These are phyloP conservation scores for Eutrema salsugineum DNA, from an alignment of 441 rosid genomes.

Conservation along the genomic window DNA sequence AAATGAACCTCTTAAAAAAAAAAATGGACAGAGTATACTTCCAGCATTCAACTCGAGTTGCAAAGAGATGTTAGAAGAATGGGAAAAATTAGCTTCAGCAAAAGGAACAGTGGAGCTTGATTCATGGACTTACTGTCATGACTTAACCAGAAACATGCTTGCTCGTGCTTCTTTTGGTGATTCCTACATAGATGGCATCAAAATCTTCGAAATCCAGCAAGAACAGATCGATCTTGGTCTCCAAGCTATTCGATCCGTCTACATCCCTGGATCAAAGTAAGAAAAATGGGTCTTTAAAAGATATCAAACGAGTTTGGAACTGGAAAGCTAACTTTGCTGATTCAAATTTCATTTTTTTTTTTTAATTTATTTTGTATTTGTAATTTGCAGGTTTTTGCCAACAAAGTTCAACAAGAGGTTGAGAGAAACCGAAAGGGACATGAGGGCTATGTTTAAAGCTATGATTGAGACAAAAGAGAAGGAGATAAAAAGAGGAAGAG, in stretches of 20 bases:
- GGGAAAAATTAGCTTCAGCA: slow-evolving; percentile 20
- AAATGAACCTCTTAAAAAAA: no score
- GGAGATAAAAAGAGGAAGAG: slow-evolving; percentile 30
- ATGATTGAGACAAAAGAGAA: slow-evolving; percentile 34
- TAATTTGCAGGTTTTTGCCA: slow-evolving; percentile 30
- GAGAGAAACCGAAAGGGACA: slow-evolving; percentile 33
- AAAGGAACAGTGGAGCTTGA: slow-evolving; percentile 34
- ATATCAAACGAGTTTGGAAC: not conserved
- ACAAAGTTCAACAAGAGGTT: slow-evolving; percentile 38
- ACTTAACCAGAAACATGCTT: slow-evolving; percentile 28
- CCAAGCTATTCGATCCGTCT: slow-evolving; percentile 31
- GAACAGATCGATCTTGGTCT: slow-evolving; percentile 36
- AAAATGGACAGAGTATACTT: slow-evolving; percentile 30
- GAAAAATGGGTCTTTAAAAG: not conserved
- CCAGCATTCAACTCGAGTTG: slow-evolving; percentile 32
- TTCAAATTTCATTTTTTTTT: not conserved
- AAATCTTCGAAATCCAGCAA: slow-evolving; percentile 33
- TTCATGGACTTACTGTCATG: slow-evolving; percentile 33
- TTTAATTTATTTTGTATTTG: not conserved
- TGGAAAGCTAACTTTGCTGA: not conserved
- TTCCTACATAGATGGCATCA: slow-evolving; percentile 26
- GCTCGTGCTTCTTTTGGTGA: slow-evolving; percentile 37
- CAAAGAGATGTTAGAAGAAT: slow-evolving; percentile 33
- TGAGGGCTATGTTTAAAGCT: slow-evolving; percentile 30
- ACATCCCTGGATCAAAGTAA: slow-evolving; percentile 38